Evolutionary conservation across 805 yeast genomes (phyloP).

Genomic region (Metschnikowia baotianmanensis): DNA sequence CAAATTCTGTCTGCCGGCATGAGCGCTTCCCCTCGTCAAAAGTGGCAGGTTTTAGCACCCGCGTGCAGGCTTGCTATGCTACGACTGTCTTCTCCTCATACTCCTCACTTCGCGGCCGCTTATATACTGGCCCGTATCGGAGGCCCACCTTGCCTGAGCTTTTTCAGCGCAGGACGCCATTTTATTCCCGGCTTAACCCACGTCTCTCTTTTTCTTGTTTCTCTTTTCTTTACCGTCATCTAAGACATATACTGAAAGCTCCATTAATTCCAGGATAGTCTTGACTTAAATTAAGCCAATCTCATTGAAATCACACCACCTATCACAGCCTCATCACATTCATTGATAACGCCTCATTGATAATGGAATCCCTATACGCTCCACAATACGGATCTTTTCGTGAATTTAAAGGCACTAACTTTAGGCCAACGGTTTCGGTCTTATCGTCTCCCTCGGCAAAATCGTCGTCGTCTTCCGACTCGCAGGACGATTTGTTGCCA

Average conservation of each 20-base stretch:
- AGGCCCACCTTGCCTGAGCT: not conserved
- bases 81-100: conserved; percentile 16
- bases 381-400: conserved; percentile 7
- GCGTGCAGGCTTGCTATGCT: conserved; percentile 8
- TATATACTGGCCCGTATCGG: conserved; percentile 10
- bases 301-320: not conserved
- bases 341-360: not conserved
- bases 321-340: not conserved
- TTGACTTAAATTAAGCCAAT: too few relatives aligned
- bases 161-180: not conserved
- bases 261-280: too few relatives aligned
- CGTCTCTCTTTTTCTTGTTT: not conserved
- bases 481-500: conserved; percentile 31
- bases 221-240: not conserved
- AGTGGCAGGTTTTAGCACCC: conserved; percentile 3
- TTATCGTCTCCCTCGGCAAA: conserved; percentile 10
- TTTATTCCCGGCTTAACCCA: not conserved
- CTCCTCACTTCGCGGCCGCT: conserved; percentile 17
- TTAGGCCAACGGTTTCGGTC: conserved; percentile 3
- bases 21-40: conserved; percentile 12
- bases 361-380: conserved; percentile 11
- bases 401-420: conserved; percentile 2
- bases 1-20: conserved; percentile 4
- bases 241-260: too few relatives aligned
- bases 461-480: conserved; percentile 12